phyloP scores from a whole-genome alignment of 768 basidiomycete species.

The Hebeloma cylindrosporum region DNA sequence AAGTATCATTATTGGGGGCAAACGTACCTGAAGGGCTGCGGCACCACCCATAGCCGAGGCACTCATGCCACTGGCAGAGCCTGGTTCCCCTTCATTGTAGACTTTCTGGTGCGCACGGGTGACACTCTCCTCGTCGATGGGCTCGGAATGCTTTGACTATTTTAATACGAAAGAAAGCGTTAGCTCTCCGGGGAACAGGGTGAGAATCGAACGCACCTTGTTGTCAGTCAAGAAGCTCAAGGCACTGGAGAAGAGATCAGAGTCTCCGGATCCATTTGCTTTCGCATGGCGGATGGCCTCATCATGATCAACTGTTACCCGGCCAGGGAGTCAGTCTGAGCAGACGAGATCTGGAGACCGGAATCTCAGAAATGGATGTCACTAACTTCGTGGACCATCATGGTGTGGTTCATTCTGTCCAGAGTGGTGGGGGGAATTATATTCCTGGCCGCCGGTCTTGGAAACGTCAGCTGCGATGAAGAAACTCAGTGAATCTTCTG shows the following conservation, averaged over 20 bases:
- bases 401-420: constrained; percentile 23
- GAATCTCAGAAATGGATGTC: neutral
- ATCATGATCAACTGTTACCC: constrained; percentile 55
- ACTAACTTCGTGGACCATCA: constrained; percentile 33
- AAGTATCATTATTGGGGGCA: too few species aligned
- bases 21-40: constrained; percentile 67
- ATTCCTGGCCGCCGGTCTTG: constrained; percentile 66
- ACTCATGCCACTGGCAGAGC: constrained; percentile 47
- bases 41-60: constrained; percentile 72
- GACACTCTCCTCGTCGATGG: constrained; percentile 67
- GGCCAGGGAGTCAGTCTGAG: constrained; percentile 4
- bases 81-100: constrained; percentile 57
- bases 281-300: constrained; percentile 60
- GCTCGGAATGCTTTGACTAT: constrained; percentile 53
- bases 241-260: constrained; percentile 56
- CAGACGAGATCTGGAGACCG: neutral
- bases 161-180: neutral
- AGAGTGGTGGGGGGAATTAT: constrained; percentile 55
- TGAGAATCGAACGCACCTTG: constrained; percentile 37
- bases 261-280: constrained; percentile 54
- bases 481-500: constrained; percentile 18
- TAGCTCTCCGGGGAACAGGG: neutral
- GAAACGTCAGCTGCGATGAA: constrained; percentile 37
- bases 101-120: constrained; percentile 60
- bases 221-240: constrained; percentile 52